Conservation (phyloP, 2,329 filamentous ascomycete species). For the Aureobasidium leucospermi region DNA sequence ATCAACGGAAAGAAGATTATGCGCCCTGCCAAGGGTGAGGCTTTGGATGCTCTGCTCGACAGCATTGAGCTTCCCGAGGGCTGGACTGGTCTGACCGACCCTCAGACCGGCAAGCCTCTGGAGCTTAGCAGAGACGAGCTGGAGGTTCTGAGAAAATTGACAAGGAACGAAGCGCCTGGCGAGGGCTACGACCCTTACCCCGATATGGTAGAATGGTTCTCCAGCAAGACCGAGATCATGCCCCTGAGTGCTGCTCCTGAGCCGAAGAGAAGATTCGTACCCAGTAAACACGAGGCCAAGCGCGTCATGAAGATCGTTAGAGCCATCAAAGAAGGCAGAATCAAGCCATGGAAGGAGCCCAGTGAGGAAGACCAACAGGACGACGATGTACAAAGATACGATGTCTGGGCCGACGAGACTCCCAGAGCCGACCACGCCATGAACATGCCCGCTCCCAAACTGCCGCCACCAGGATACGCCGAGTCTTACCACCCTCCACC, state of each 20-base stretch:
- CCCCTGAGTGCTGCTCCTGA: slow-evolving; percentile 90
- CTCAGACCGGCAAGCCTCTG: slow-evolving; percentile 85
- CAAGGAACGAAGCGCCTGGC: slow-evolving; percentile 78
- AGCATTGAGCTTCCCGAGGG: slow-evolving; percentile 96
- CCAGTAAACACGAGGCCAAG: slow-evolving; percentile 95
- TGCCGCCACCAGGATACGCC: slow-evolving; percentile 87
- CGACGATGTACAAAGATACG: slow-evolving; percentile 68
- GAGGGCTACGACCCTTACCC: slow-evolving; percentile 92
- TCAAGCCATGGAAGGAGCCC: slow-evolving; percentile 78
- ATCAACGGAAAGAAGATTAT: slow-evolving; percentile 98
- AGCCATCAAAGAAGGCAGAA: slow-evolving; percentile 88
- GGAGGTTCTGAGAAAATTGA: slow-evolving; percentile 78
- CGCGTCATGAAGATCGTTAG: slow-evolving; percentile 95
- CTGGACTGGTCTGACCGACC: slow-evolving; percentile 94
- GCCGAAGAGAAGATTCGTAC: slow-evolving; percentile 89
- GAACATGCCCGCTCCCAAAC: slow-evolving; percentile 91
- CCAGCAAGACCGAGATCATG: slow-evolving; percentile 79
- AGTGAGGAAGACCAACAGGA: slow-evolving; percentile 59
- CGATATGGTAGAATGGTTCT: slow-evolving; percentile 90
- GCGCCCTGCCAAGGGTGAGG: slow-evolving; percentile 88
- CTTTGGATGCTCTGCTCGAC: slow-evolving; percentile 85
- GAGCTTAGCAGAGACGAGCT: slow-evolving; percentile 82
- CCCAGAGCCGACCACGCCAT: slow-evolving; percentile 77
- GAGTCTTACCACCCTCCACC: slow-evolving; percentile 93
- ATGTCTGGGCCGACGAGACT: slow-evolving; percentile 92